Evolutionary conservation across 208 protist species (phyloP), one percentile per base, ranked within the genome.

Genomic region (Wallacemonas sp.): DNA sequence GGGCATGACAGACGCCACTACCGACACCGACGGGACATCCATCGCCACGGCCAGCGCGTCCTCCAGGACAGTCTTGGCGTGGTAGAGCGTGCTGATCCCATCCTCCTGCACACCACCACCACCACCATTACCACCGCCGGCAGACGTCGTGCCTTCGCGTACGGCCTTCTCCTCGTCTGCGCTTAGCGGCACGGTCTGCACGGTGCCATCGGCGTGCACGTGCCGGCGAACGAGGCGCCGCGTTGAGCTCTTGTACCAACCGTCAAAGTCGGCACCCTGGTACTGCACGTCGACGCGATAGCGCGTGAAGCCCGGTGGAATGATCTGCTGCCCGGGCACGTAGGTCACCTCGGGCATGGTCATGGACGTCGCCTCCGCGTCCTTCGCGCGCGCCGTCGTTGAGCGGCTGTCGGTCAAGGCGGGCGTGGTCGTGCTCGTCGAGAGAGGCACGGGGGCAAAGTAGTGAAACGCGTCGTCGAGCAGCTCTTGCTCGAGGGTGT

Each of bases 281-380:
- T 94, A 96, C 71, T 96, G 91, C 67, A 96, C 88, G 64, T 96
- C 88, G 26, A 96, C 76, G 33, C 87, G 91, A 72, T 94, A 96
- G 22, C 91, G 88, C 39, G 86, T 92, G 31, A 75, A 66, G n/a
- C 91, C 91, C 0, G 87, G 84, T 11, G 82, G 79, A 39, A 94
- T 68, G 16, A 93, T 83, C 61, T 89, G 86, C 83, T 94, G 84
- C 0, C 91, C 91, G 10, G 88, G 91, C 4, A 94, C 85, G 57
- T 95, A 95, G 33, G 39, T 16, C 62, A 65, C 48, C 41, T 29
- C 44, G n/a, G 68, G 41, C 26, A 46, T 74, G 61, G 22, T 62
- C n/a, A n/a, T n/a, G 55, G 49, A 14, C 18, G 29, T 18, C 49
- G 12, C 33, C 28, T 55, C 46, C 14, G 61, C 66, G 14, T 31